phyloP scores from a whole-genome alignment of 2,329 filamentous ascomycete genomes.

The Incumbomyces delicatus region DNA sequence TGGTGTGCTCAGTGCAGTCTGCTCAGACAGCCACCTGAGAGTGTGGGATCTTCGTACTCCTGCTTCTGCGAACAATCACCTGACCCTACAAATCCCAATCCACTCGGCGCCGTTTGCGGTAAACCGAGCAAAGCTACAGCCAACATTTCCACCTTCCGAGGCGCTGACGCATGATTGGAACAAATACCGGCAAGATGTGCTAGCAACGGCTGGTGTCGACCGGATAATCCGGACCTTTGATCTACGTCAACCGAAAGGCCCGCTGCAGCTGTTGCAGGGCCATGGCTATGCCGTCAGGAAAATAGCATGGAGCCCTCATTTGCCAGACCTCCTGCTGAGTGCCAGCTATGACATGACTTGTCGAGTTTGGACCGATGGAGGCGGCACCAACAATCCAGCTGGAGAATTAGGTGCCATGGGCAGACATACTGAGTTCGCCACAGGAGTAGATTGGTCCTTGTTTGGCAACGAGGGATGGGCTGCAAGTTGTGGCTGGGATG shows the following conservation, averaged over 20 bases:
- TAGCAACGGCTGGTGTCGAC: conserved; percentile 87
- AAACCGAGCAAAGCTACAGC: conserved; percentile 20
- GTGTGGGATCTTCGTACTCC: conserved; percentile 89
- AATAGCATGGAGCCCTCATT: conserved; percentile 85
- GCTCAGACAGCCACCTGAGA: conserved; percentile 78
- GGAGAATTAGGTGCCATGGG: conserved; percentile 78
- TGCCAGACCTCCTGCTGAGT: conserved; percentile 75
- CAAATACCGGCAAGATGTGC: conserved; percentile 77
- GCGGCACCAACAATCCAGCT: conserved; percentile 29
- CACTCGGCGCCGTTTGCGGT: conserved; percentile 45
- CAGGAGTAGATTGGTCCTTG: conserved; percentile 94
- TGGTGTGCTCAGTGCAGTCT: conserved; percentile 74
- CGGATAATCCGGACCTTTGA: conserved; percentile 82
- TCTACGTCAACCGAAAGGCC: conserved; percentile 66
- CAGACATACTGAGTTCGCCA: conserved; percentile 88
- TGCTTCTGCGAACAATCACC: conserved; percentile 75
- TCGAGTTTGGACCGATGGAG: conserved; percentile 83
- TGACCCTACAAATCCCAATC: conserved; percentile 72
- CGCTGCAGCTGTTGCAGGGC: conserved; percentile 63
- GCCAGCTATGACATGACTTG: conserved; percentile 98
- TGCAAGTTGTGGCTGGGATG: conserved; percentile 89
- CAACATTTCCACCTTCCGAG: conserved; percentile 58
- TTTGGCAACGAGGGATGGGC: conserved; percentile 96
- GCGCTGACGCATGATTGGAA: conserved; percentile 97
- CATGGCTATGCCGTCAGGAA: conserved; percentile 86